These are phyloP conservation scores for Passalora sequoiae DNA, from an alignment of 2,329 filamentous ascomycete genomes.

Conservation along the genomic window DNA sequence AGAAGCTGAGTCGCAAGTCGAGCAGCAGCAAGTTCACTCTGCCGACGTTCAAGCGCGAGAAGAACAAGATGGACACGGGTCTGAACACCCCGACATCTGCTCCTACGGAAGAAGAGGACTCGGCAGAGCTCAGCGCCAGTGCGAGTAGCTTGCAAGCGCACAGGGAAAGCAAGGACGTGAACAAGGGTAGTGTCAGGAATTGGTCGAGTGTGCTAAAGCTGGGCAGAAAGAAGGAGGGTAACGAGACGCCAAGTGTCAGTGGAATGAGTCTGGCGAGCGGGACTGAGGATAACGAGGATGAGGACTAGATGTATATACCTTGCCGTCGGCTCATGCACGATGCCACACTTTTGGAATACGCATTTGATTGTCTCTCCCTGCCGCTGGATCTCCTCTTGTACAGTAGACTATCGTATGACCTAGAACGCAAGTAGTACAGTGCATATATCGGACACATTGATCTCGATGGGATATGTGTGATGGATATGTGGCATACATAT, in stretches of 20 bases:
- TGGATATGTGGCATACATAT: no score
- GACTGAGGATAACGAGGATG: constrained; percentile 12
- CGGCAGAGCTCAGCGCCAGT: constrained; percentile 30
- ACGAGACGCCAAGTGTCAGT: constrained; percentile 44
- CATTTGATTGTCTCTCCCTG: no score
- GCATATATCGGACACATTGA: no score
- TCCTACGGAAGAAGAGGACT: constrained; percentile 36
- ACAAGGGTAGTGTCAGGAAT: constrained; percentile 36
- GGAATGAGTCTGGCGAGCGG: constrained; percentile 36
- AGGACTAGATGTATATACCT: no score
- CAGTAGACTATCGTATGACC: no score
- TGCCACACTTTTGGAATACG: no score
- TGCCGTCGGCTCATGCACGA: no score
- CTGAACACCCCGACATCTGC: constrained; percentile 21
- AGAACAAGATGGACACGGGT: constrained; percentile 30
- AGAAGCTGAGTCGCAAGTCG: constrained; percentile 46
- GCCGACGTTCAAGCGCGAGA: constrained; percentile 36
- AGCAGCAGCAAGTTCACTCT: constrained; percentile 43
- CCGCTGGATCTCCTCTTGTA: no score
- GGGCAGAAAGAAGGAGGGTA: constrained; percentile 31
- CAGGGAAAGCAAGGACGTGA: constrained; percentile 36
- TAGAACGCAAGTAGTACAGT: no score
- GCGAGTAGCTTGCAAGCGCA: constrained; percentile 32
- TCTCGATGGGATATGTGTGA: no score
- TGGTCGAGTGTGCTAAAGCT: constrained; percentile 45